Evolutionary conservation across 768 basidiomycete genomes (phyloP), one percentile per base, ranked within the genome.

Genomic region (Clitopilus passeckerianus): DNA sequence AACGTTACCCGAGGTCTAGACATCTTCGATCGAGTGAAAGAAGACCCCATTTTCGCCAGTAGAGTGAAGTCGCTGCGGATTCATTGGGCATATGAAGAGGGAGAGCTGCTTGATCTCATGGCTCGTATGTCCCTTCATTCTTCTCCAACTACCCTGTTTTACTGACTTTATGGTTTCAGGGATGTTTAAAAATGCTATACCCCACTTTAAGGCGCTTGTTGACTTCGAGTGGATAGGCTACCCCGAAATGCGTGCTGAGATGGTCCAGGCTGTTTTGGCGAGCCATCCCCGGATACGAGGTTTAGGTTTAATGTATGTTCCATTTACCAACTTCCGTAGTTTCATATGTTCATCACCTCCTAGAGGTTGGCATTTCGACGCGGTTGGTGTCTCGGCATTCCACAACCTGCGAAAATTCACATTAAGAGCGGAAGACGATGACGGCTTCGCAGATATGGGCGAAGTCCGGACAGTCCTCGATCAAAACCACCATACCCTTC

Each of bases 171-270:
- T 15, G 14, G 33, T 46, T 15, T 53, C 46, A 85, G 82, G 84
- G 15, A 82, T 87, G 50, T 86, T 88, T 70, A 80, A 80, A 58
- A 83, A 80, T 8, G 80, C 85, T 1, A 74, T 89, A 14, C 85
- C 86, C 0, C 83, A 83, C 44, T 87, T 88, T 71, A 85, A 74
- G 59, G 78, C 80, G 7, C 72, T 89, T 10, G 66, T 74, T 12
- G 86, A 86, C 61, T 86, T 88, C 64, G 86, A 89, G 69, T 89
- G 87, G 87, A 87, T 88, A n/a, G 86, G 87, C 5, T 88, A 88
- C 64, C 87, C 86, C 0, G 87, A 89, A 66, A 73, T 89, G 71
- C 77, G 82, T 9, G 83, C 77, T n/a, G 86, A 87, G 56, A 84
- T 85, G 78, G 86, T 89, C 0, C 78, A 85, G 64, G 78, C 77